Evolutionary conservation across 345 rosid genomes (phyloP), one percentile per base, ranked within the genome.

Genomic region (Durio zibethinus): DNA sequence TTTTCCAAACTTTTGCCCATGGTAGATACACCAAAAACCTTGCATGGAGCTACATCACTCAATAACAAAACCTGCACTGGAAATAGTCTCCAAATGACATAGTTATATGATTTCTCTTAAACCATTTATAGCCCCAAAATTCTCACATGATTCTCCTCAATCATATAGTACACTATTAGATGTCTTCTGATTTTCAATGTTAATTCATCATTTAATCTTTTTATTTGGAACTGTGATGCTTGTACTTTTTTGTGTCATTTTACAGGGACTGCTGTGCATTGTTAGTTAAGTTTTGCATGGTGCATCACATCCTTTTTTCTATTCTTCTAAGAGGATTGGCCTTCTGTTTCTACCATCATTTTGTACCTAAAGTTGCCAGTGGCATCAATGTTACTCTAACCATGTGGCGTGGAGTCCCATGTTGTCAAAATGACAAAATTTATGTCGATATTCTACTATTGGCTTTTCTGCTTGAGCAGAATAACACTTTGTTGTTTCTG

Each of bases 401-500:
- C 33, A 42, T 70, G 40, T 27, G 45, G 74, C 21, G 4, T 48
- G n/a, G 33, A 48, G 57, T 29, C 40, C 42, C 74, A 8, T 48
- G 35, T 47, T 7, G 48, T 27, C 23, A 6, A 47, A 70, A 69
- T 47, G 59, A 47, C 18, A 48, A 62, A 31, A 29, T 45, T 25
- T 23, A 27, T 31, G 15, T 48, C 3, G 5, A 11, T 14, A 20
- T 71, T 29, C 10, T 50, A 36, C 25, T 48, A 20, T 16, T 33
- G 43, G 43, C 40, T 33, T 29, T 71, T 50, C 18, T 50, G 61
- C 27, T 5, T 31, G 21, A 48, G 25, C 5, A 2, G 43, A 10
- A 8, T 71, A 54, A 21, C 36, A 6, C 71, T 18, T 67, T 68
- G 20, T 73, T 59, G 65, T 71, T 63, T 71, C 78, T 72, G 38